Evolutionary conservation across 257 asterid genomes (phyloP), one percentile per base, ranked within the genome.

Genomic region (Nyctanthes arbortristis): DNA sequence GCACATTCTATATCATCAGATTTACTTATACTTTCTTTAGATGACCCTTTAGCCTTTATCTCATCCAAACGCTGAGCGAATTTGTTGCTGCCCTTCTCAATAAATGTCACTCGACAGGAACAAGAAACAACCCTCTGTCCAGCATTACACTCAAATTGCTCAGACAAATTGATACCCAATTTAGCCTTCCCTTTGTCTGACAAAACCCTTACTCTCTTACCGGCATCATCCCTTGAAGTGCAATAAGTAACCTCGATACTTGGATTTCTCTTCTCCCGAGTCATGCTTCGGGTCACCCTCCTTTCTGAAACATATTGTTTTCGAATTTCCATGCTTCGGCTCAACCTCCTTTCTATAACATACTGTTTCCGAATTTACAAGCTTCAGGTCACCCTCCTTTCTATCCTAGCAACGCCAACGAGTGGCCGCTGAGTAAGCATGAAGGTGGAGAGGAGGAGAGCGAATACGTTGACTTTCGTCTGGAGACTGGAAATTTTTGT

Each of bases 71-170:
- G 57, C 16, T 24, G 70, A 54, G 25, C 10, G 0, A 67, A 31
- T 25, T 24, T 72, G 60, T 61, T 54, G n/a, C 62, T 47, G 67
- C 8, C 52, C 36, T 47, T 64, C 63, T 61, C 63, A 47, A 18
- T 34, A 33, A 31, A 27, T 30, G 30, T 56, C 32, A 29, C 66
- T n/a, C 37, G 35, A 57, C 75, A 54, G 47, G 84, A 70, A 70
- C 78, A 64, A 20, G 81, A 80, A 76, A 85, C 71, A 40, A 76
- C 74, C 76, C 83, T 82, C 79, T 78, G 85, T 77, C 75, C 84
- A 66, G 37, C 8, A 25, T 24, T 75, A 9, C 67, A 76, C 34
- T 28, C 34, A 54, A 62, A 61, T 58, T 75, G 34, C 55, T 64
- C 33, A 24, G 61, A 35, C 37, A 35, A 56, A 55, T 49, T 67